phyloP scores from a whole-genome alignment of 768 basidiomycete genomes.

The Naganishia vishniacii region DNA sequence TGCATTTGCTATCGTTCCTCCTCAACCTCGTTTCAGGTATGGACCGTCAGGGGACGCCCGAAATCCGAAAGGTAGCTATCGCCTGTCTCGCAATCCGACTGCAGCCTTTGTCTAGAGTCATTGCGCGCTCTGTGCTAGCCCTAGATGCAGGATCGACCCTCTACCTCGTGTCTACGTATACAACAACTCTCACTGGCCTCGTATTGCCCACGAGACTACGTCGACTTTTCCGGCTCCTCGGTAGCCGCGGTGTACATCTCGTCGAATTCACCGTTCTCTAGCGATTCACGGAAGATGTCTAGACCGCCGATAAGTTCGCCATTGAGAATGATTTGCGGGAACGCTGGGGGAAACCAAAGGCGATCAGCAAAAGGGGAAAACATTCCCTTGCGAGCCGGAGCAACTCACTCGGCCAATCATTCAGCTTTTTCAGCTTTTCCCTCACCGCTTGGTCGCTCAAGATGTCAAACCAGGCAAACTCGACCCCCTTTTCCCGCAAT shows the following conservation, averaged over 20 bases:
- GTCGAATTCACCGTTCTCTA: constrained; percentile 67
- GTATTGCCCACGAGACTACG: neutral
- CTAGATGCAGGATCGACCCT: too few relatives aligned
- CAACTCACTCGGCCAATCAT: constrained; percentile 71
- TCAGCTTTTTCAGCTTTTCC: constrained; percentile 67
- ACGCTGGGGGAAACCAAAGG: constrained; percentile 24
- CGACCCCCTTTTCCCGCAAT: constrained; percentile 60
- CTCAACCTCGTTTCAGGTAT: too few relatives aligned
- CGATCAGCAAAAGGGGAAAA: neutral
- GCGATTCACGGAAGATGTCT: constrained; percentile 87
- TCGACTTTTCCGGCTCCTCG: constrained; percentile 13
- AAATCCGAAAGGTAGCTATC: too few relatives aligned
- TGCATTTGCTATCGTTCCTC: too few relatives aligned
- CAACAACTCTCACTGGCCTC: neutral
- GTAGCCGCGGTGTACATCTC: constrained; percentile 47
- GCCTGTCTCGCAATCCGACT: too few relatives aligned
- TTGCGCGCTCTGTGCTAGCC: too few relatives aligned
- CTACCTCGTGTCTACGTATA: neutral
- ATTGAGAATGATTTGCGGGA: constrained; percentile 51
- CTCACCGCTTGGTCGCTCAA: constrained; percentile 72
- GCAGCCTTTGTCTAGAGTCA: too few relatives aligned
- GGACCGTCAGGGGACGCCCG: too few relatives aligned
- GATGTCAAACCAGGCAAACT: constrained; percentile 77
- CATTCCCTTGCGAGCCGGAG: neutral
- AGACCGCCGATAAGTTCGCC: constrained; percentile 94